Percentiles rank a stretch among this genome's conserved stretches.
Evolutionary conservation across 192 early-diverging fungal genomes (phyloP).

Genomic region (Obelidium mucronatum): DNA sequence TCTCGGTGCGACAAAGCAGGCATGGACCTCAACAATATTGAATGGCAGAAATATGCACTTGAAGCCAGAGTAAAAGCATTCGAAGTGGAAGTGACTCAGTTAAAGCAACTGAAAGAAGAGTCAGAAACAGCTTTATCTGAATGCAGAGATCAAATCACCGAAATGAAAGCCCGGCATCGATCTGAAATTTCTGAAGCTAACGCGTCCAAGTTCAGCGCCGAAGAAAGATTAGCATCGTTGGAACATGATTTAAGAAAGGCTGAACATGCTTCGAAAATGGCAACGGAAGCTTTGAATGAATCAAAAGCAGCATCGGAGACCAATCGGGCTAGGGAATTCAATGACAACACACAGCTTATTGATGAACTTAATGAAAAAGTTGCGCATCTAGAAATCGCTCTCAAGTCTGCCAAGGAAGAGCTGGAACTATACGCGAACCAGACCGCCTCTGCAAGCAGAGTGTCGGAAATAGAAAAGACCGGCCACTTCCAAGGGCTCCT

Average conservation of each 20-base stretch:
- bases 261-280: not conserved
- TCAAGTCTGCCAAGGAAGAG: not conserved
- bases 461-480: not conserved
- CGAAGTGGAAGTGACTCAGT: not conserved
- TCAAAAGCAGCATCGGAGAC: not conserved
- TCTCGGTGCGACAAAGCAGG: slow-evolving; percentile 21
- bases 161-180: not conserved
- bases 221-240: not conserved
- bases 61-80: slow-evolving; percentile 20
- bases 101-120: not conserved
- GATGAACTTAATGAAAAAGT: not conserved
- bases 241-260: not conserved
- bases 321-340: not conserved
- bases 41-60: slow-evolving; percentile 30
- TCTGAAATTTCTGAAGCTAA: not conserved
- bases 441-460: not conserved
- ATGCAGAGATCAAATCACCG: not conserved
- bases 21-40: slow-evolving; percentile 21
- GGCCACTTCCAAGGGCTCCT: not conserved
- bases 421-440: not conserved
- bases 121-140: not conserved
- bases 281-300: not conserved
- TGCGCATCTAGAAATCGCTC: not conserved
- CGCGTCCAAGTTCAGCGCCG: not conserved
- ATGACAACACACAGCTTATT: not conserved